phyloP scores from a whole-genome alignment of 2,329 filamentous ascomycete genomes.

The Botrytis hyacinthi region DNA sequence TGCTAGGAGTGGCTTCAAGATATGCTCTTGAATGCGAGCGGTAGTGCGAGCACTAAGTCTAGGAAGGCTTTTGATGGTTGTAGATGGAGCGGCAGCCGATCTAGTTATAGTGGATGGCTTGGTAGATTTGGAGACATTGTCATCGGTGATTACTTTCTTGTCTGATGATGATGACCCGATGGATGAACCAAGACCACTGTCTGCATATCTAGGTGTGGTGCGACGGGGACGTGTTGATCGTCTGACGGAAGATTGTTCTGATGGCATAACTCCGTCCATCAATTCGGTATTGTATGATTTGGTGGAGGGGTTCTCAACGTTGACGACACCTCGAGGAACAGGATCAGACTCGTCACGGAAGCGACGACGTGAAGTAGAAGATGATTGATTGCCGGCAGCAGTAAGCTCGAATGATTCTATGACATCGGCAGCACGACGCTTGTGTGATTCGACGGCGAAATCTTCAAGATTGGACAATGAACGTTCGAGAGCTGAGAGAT shows the following conservation, averaged over 20 bases:
- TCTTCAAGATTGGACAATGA: slow-evolving; percentile 70
- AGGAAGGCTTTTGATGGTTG: slow-evolving; percentile 50
- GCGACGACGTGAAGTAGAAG: slow-evolving; percentile 40
- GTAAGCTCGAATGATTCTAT: slow-evolving; percentile 63
- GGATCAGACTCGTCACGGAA: slow-evolving; percentile 58
- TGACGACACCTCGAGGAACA: slow-evolving; percentile 57
- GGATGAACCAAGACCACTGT: slow-evolving; percentile 86
- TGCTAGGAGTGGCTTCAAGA: slow-evolving; percentile 73
- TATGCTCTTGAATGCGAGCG: slow-evolving; percentile 76
- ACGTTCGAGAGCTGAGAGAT: slow-evolving; percentile 51
- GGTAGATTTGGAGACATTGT: slow-evolving; percentile 42
- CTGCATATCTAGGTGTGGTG: slow-evolving; percentile 64
- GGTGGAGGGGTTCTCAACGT: slow-evolving; percentile 48
- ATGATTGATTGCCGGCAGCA: slow-evolving; percentile 43
- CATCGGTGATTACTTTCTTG: slow-evolving; percentile 46
- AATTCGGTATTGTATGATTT: slow-evolving; percentile 33
- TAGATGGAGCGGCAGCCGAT: slow-evolving; percentile 51
- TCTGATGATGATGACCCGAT: slow-evolving; percentile 59
- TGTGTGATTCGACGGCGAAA: slow-evolving; percentile 62
- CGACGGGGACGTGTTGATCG: slow-evolving; percentile 55
- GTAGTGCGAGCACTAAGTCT: slow-evolving; percentile 67
- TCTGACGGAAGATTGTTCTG: slow-evolving; percentile 46
- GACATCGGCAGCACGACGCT: slow-evolving; percentile 67
- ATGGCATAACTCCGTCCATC: slow-evolving; percentile 45
- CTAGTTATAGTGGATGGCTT: slow-evolving; percentile 59